Evolutionary conservation across 768 basidiomycete genomes (phyloP).

Genomic region (Hygrophoropsis aurantiaca): DNA sequence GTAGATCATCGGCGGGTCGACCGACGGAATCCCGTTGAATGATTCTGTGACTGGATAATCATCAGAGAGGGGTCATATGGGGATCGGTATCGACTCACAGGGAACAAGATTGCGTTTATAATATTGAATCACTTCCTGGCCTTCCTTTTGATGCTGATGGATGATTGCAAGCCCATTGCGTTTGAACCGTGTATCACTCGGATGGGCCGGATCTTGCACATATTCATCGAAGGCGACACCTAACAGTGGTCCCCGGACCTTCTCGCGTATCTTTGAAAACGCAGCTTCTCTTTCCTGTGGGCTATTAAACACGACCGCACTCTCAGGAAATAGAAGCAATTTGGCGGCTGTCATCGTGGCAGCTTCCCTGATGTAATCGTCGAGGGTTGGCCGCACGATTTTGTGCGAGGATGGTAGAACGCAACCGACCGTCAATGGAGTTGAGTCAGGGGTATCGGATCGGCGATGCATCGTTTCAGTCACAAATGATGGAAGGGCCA

Average conservation of each 20-base stretch:
- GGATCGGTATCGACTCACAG: conserved; percentile 42
- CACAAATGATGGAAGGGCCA: conserved; percentile 59
- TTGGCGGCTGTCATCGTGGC: conserved; percentile 46
- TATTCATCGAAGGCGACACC: conserved; percentile 76
- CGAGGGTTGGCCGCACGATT: conserved; percentile 46
- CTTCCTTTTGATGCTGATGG: conserved; percentile 31
- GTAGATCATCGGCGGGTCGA: conserved; percentile 48
- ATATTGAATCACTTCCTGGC: conserved; percentile 49
- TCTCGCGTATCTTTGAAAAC: conserved; percentile 42
- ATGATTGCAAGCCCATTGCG: conserved; percentile 70
- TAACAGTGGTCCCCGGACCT: conserved; percentile 43
- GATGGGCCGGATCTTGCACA: conserved; percentile 39
- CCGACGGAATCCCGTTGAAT: conserved; percentile 57
- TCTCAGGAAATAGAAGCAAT: conserved; percentile 80
- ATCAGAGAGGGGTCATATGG: conserved; percentile 4
- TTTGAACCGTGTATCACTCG: conserved; percentile 37
- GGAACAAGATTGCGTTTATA: conserved; percentile 80
- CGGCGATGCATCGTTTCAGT: conserved; percentile 37
- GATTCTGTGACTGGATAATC: conserved; percentile 69
- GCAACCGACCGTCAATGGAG: conserved; percentile 65
- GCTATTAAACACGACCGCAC: conserved; percentile 65
- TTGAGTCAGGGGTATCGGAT: conserved; percentile 38
- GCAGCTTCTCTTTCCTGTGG: conserved; percentile 46
- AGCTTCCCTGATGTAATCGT: conserved; percentile 65
- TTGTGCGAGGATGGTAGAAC: conserved; percentile 52